Percentiles rank a stretch among this genome's conserved stretches.
Evolutionary conservation across 2,329 filamentous ascomycete genomes (phyloP).

Genomic region (Drechslerella stenobrocha): DNA sequence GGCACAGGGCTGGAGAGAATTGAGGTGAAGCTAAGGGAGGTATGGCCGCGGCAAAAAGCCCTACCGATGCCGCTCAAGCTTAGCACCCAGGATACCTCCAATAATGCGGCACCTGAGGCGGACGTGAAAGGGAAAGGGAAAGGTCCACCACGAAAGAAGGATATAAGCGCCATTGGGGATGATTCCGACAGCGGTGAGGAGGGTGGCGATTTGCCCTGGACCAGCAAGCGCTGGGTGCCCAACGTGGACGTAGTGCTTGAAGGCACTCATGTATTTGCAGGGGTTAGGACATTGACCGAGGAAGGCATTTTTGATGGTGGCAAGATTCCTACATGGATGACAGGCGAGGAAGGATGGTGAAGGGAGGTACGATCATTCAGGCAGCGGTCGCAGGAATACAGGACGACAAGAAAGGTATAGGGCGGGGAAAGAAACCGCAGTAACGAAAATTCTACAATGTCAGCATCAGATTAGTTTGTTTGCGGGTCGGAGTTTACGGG

Average conservation of each 20-base stretch:
- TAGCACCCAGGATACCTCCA: constrained; percentile 7
- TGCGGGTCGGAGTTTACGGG: neutral
- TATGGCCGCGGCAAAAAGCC: constrained; percentile 57
- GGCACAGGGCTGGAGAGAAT: constrained; percentile 66
- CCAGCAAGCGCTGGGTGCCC: constrained; percentile 60
- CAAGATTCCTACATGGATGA: constrained; percentile 87
- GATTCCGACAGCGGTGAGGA: constrained; percentile 45
- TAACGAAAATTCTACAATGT: neutral
- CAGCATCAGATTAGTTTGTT: neutral
- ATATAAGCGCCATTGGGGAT: constrained; percentile 19
- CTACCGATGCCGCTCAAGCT: constrained; percentile 16
- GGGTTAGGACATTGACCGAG: constrained; percentile 76
- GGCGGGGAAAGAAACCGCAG: constrained; percentile 19
- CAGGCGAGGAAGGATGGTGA: constrained; percentile 76
- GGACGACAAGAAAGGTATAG: neutral
- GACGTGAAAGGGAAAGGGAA: constrained; percentile 24
- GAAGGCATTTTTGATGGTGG: constrained; percentile 73
- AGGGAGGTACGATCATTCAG: constrained; percentile 65
- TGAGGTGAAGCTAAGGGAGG: constrained; percentile 65
- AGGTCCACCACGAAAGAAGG: constrained; percentile 37
- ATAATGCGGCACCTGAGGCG: neutral
- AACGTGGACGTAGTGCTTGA: constrained; percentile 69
- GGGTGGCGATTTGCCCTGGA: constrained; percentile 37
- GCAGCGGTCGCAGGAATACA: constrained; percentile 26
- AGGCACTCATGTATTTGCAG: constrained; percentile 78